phyloP scores from a whole-genome alignment of 768 basidiomycete genomes.

The Leccinellum albellum region DNA sequence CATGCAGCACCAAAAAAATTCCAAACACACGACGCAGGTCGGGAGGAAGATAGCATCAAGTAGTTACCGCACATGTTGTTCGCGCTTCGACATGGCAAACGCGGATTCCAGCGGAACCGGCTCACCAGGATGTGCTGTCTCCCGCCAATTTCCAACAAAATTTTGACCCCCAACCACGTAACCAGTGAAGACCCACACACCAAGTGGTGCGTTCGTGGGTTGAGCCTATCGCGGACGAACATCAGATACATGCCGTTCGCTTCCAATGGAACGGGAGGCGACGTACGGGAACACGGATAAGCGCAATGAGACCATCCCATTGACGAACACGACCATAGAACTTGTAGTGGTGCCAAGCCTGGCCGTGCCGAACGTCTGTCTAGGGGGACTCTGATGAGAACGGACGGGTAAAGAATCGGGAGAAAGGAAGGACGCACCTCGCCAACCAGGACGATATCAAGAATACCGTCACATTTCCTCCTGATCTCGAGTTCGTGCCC shows the following conservation, averaged over 20 bases:
- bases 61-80: constrained; percentile 10
- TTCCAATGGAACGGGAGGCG: background rate
- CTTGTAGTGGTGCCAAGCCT: constrained; percentile 46
- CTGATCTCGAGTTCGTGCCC: constrained; percentile 21
- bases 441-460: constrained; percentile 60
- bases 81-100: constrained; percentile 55
- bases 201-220: constrained; percentile 7
- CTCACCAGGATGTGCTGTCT: constrained; percentile 32
- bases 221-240: constrained; percentile 3
- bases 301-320: constrained; percentile 59
- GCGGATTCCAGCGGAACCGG: constrained; percentile 56
- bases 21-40: background rate
- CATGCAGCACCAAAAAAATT: constrained; percentile 2
- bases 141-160: constrained; percentile 73
- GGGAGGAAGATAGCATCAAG: background rate
- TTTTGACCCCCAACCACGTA: constrained; percentile 63
- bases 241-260: constrained; percentile 5
- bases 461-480: constrained; percentile 49
- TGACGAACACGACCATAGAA: constrained; percentile 52
- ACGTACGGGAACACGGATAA: constrained; percentile 40
- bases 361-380: constrained; percentile 47
- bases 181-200: constrained; percentile 56
- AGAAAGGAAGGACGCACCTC: constrained; percentile 36
- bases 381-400: constrained; percentile 16
- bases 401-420: background rate